Evolutionary conservation across 352 stramenopile genomes (phyloP).

Genomic region (Globisporangium mamillatum): DNA sequence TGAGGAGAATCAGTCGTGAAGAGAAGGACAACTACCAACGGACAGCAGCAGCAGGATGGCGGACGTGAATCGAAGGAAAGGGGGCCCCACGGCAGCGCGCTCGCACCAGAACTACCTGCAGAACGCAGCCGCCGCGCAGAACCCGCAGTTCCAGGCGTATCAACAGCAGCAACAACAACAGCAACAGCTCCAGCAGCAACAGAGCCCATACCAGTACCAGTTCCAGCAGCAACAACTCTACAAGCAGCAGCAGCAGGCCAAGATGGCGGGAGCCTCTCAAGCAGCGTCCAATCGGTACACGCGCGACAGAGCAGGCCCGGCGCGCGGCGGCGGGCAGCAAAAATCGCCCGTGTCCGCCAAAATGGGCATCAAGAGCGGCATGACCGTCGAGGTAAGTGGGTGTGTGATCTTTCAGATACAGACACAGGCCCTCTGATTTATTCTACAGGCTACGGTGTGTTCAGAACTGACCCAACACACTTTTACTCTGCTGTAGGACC

Average conservation of each 20-base stretch:
- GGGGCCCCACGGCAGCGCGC: constrained; percentile 29
- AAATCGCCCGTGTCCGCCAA: constrained; percentile 50
- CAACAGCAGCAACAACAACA: constrained; percentile 26
- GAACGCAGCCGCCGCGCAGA: constrained; percentile 18
- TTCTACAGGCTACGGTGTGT: background rate
- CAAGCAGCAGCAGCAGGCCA: constrained; percentile 30
- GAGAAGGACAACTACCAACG: background rate
- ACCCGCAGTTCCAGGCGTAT: constrained; percentile 32
- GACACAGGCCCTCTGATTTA: background rate
- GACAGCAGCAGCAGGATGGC: constrained; percentile 23
- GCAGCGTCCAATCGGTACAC: constrained; percentile 13
- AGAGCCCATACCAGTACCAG: constrained; percentile 14
- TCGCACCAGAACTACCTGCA: constrained; percentile 46
- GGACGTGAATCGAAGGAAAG: constrained; percentile 47
- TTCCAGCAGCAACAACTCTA: constrained; percentile 34
- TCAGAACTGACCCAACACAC: background rate
- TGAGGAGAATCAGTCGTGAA: constrained; percentile 2
- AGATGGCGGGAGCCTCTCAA: constrained; percentile 6
- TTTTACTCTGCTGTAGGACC: constrained; percentile 29
- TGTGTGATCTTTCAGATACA: background rate
- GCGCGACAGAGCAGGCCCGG: constrained; percentile 9
- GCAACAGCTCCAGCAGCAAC: constrained; percentile 32
- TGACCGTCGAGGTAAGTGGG: constrained; percentile 67
- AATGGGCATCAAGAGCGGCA: constrained; percentile 88
- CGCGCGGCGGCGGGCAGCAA: constrained; percentile 21